Percentiles rank a stretch among this genome's conserved stretches.
These are phyloP conservation scores for Malus orientalis DNA, from an alignment of 306 rosid genomes.

Conservation along the genomic window DNA sequence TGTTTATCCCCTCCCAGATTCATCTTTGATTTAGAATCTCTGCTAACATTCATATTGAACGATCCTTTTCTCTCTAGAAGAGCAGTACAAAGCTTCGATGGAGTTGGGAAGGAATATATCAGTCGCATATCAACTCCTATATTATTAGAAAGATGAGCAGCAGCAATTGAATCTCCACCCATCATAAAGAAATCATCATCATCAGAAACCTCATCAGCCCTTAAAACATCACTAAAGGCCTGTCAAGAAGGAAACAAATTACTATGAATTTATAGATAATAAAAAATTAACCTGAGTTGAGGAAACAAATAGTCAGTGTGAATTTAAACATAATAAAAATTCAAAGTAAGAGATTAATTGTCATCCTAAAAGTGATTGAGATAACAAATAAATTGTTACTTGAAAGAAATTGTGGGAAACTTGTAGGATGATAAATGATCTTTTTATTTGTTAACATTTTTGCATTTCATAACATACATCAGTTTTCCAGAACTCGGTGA, in stretches of 20 bases:
- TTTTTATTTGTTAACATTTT: no score
- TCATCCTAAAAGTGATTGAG: background rate
- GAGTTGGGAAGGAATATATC: slow-evolving; percentile 54
- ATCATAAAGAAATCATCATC: slow-evolving; percentile 68
- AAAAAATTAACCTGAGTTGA: background rate
- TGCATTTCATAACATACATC: background rate
- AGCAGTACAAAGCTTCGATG: slow-evolving; percentile 59
- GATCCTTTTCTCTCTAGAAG: slow-evolving; percentile 49
- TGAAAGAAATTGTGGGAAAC: no score
- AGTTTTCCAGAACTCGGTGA: background rate
- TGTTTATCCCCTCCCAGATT: slow-evolving; percentile 14
- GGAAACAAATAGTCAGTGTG: no score
- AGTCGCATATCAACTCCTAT: slow-evolving; percentile 75
- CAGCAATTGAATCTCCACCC: slow-evolving; percentile 89
- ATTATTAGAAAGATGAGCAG: slow-evolving; percentile 72
- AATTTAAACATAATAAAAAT: background rate
- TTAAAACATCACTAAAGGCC: slow-evolving; percentile 58
- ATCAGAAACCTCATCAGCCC: slow-evolving; percentile 53
- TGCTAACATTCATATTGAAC: slow-evolving; percentile 23
- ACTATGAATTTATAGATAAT: background rate
- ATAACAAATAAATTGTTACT: background rate
- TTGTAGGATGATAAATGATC: no score
- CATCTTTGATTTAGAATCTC: slow-evolving; percentile 32
- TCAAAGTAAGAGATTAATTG: background rate
- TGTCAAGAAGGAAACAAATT: slow-evolving; percentile 18